Evolutionary conservation across 352 stramenopile species (phyloP).

Genomic region (Bremia lactucae): DNA sequence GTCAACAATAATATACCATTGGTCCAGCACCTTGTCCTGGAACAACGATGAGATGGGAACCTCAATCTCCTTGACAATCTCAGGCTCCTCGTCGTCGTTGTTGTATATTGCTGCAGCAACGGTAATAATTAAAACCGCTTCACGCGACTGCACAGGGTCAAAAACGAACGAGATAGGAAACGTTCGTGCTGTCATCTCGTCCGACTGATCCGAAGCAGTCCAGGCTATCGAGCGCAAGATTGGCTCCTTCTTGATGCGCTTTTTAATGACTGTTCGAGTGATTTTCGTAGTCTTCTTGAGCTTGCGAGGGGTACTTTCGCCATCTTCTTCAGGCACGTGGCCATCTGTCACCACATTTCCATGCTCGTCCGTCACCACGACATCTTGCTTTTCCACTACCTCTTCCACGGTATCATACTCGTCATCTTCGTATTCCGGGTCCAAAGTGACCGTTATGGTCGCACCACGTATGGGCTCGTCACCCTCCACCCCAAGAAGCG

Average conservation of each 20-base stretch:
- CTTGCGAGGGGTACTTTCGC: conserved; percentile 28
- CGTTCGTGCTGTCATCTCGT: conserved; percentile 6
- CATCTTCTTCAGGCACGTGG: conserved; percentile 20
- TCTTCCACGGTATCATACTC: conserved; percentile 46
- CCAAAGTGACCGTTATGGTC: conserved; percentile 55
- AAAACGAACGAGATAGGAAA: conserved; percentile 73
- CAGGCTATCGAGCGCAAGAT: conserved; percentile 30
- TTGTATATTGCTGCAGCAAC: conserved; percentile 30
- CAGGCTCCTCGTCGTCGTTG: conserved; percentile 35
- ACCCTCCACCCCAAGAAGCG: conserved; percentile 45
- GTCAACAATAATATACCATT: conserved; percentile 59
- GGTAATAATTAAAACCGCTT: conserved; percentile 65
- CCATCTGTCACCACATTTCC: conserved; percentile 36
- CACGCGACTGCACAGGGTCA: conserved; percentile 71
- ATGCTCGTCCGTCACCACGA: conserved; percentile 36
- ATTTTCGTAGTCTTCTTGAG: conserved; percentile 55
- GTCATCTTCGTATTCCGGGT: conserved; percentile 67
- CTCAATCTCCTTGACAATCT: conserved; percentile 70
- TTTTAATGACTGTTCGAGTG: conserved; percentile 39
- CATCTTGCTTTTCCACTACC: conserved; percentile 43
- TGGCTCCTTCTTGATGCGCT: conserved; percentile 41
- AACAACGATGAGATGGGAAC: conserved; percentile 69
- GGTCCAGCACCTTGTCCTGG: conserved; percentile 43
- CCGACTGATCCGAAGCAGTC: conserved; percentile 10
- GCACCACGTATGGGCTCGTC: conserved; percentile 38